Percentiles rank a stretch among this genome's conserved stretches.
These are phyloP conservation scores for Gentiana straminea DNA, from an alignment of 257 asterid genomes.

Conservation along the genomic window DNA sequence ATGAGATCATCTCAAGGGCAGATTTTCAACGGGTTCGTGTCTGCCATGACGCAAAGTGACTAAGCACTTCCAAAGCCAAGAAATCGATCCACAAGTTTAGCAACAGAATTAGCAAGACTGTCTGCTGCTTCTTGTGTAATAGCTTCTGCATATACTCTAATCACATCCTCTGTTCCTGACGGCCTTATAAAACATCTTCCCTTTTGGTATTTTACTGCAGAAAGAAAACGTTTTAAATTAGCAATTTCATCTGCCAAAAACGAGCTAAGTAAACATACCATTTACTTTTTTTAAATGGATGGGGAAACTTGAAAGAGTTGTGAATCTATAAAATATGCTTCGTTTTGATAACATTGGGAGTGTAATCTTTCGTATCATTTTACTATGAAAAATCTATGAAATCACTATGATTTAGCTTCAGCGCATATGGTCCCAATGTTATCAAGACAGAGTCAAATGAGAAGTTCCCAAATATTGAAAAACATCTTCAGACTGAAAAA, in stretches of 20 bases:
- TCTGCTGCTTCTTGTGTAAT: conserved; percentile 72
- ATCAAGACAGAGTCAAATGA: too few relatives aligned
- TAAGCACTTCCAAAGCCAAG: conserved; percentile 35
- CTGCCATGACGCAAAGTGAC: background rate
- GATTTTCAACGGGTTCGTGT: too few relatives aligned
- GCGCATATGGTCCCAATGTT: too few relatives aligned
- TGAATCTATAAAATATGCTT: background rate
- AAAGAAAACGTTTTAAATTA: background rate
- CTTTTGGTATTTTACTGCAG: conserved; percentile 48
- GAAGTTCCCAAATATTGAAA: too few relatives aligned
- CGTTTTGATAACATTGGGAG: background rate
- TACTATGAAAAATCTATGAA: background rate
- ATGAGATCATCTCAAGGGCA: too few relatives aligned
- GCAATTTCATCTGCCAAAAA: background rate
- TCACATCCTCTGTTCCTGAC: conserved; percentile 92
- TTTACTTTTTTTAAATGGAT: background rate
- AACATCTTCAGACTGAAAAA: too few relatives aligned
- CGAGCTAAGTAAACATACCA: background rate
- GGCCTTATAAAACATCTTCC: conserved; percentile 92
- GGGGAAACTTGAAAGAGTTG: background rate
- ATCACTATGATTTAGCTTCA: too few relatives aligned
- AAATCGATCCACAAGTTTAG: conserved; percentile 44
- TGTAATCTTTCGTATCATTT: background rate
- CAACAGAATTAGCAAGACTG: conserved; percentile 56
- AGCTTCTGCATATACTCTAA: conserved; percentile 89